Evolutionary conservation across 2,329 filamentous ascomycete genomes (phyloP).

Genomic region (Talaromyces sp.): DNA sequence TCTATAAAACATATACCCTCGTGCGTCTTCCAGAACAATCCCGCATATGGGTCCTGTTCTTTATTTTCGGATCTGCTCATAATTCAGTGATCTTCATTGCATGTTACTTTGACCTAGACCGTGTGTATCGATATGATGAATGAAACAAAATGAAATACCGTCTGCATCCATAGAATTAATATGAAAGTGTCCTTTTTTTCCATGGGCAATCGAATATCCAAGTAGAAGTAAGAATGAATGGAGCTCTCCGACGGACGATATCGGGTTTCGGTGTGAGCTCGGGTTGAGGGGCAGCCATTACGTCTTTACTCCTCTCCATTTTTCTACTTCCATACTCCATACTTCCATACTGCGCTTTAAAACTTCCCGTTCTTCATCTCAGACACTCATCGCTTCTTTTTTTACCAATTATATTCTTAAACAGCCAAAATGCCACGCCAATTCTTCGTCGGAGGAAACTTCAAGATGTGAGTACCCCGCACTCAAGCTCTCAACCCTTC

Average conservation of each 20-base stretch:
- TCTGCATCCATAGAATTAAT: constrained; percentile 3
- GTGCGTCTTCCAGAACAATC: neutral
- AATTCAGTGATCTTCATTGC: neutral
- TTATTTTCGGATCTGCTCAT: neutral
- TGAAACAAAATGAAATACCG: neutral
- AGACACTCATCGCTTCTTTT: neutral
- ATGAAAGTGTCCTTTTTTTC: neutral
- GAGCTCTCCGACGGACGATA: constrained; percentile 8
- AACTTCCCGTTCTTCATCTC: neutral
- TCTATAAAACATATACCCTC: neutral
- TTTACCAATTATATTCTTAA: neutral
- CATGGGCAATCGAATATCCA: too few relatives aligned
- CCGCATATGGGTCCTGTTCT: neutral
- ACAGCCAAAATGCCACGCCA: constrained; percentile 77
- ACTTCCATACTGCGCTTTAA: neutral
- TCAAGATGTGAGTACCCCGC: constrained; percentile 75
- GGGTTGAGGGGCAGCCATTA: constrained; percentile 1
- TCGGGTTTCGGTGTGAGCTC: constrained; percentile 12
- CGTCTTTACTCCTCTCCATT: neutral
- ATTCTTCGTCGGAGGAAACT: constrained; percentile 98
- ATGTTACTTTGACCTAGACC: neutral
- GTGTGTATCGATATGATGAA: neutral
- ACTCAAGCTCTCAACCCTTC: constrained; percentile 28
- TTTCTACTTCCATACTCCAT: neutral
- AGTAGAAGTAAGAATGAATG: neutral